These are phyloP conservation scores for Solanum clarkiae DNA, from an alignment of 257 asterid species.

Conservation along the genomic window DNA sequence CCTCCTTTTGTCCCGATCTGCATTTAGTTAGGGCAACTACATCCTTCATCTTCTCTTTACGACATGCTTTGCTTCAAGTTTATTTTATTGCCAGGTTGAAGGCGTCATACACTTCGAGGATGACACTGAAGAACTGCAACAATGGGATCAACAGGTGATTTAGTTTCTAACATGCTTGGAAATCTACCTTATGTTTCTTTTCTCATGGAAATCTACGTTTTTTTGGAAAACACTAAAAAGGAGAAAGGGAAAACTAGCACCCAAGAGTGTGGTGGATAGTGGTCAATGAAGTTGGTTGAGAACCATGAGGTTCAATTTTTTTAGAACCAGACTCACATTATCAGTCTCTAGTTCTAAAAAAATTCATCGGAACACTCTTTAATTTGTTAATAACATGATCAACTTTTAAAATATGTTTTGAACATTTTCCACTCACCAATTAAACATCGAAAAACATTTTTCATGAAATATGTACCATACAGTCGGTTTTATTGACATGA, in stretches of 20 bases:
- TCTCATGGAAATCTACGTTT: neutral
- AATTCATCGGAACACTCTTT: neutral
- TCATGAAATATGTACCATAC: neutral
- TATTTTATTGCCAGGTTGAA: constrained; percentile 49
- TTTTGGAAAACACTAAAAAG: neutral
- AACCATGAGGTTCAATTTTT: neutral
- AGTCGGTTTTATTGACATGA: neutral
- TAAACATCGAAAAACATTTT: neutral
- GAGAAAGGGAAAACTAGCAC: neutral
- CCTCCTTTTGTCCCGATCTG: neutral
- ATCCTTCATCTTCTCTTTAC: neutral
- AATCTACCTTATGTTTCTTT: neutral
- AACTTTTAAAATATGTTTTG: neutral
- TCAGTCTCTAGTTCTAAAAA: neutral
- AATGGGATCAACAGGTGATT: constrained; percentile 96
- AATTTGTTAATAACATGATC: neutral
- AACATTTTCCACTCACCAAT: neutral
- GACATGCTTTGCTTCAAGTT: neutral
- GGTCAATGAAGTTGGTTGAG: neutral
- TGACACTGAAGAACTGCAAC: constrained; percentile 88
- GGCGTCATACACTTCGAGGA: constrained; percentile 95
- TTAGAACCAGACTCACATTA: neutral
- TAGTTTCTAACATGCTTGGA: neutral
- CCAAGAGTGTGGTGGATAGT: neutral
- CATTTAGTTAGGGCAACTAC: neutral